phyloP scores from a whole-genome alignment of 23 red algal species.

The Gracilaria gracilis region DNA sequence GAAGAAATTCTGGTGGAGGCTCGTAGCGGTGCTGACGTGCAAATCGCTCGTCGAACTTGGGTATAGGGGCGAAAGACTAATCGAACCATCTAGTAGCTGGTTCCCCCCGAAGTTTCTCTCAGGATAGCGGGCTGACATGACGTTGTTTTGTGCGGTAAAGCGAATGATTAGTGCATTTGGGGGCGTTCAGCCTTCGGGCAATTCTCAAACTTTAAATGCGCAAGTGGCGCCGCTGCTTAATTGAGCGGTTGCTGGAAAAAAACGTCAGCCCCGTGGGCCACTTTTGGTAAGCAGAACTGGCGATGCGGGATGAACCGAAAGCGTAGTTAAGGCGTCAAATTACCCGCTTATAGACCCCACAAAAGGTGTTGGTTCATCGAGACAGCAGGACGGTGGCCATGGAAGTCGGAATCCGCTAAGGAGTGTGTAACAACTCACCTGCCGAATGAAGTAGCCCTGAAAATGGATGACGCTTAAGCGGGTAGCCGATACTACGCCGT shows the following conservation, averaged over 20 bases:
- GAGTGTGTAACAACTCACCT: too few relatives aligned
- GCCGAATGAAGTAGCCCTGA: too few relatives aligned
- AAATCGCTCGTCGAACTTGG: constrained; percentile 96
- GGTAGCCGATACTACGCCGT: too few relatives aligned
- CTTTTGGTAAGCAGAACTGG: constrained; percentile 89
- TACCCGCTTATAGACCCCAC: too few relatives aligned
- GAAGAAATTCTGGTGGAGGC: constrained; percentile 53
- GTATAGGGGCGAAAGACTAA: constrained; percentile 98
- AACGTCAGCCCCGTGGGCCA: constrained; percentile 77
- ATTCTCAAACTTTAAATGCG: constrained; percentile 95
- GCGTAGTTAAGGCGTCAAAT: constrained; percentile 80
- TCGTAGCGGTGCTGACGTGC: constrained; percentile 86
- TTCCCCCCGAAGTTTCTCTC: constrained; percentile 29
- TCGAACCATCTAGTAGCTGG: constrained; percentile 75
- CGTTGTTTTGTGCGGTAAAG: constrained; percentile 48
- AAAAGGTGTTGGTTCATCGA: too few relatives aligned
- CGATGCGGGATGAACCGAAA: constrained; percentile 96
- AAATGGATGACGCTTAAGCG: too few relatives aligned
- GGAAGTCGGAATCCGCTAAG: too few relatives aligned
- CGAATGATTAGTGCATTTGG: constrained; percentile 83
- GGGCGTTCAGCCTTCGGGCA: constrained; percentile 57
- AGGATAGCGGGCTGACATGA: constrained; percentile 47
- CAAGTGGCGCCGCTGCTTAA: constrained; percentile 51
- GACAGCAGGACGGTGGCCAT: too few relatives aligned
- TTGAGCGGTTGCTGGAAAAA: constrained; percentile 55